Conservation (phyloP, 371 early-diverging fungal genomes). For the Syncephalastrum racemosum region DNA sequence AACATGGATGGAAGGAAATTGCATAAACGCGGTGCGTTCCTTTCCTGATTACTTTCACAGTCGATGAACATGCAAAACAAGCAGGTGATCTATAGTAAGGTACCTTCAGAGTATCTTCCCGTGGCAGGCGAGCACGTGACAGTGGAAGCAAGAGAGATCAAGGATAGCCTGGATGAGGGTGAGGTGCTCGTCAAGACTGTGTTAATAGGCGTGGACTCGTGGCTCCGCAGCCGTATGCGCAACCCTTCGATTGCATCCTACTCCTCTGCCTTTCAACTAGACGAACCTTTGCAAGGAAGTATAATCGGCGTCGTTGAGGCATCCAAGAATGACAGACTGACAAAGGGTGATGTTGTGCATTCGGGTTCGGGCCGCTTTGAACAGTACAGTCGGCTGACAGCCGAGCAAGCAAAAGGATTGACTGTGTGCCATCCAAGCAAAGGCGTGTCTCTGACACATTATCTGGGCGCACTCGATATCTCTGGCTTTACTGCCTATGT, state of each 20-base stretch:
- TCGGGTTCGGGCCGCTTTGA: slow-evolving; percentile 44
- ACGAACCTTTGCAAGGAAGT: slow-evolving; percentile 54
- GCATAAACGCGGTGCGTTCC: no score
- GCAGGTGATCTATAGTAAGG: slow-evolving; percentile 39
- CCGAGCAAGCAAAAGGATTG: slow-evolving; percentile 22
- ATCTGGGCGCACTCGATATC: slow-evolving; percentile 55
- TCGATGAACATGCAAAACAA: slow-evolving; percentile 13
- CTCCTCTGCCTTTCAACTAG: slow-evolving; percentile 50
- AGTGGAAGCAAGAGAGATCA: slow-evolving; percentile 40
- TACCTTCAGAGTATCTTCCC: slow-evolving; percentile 21
- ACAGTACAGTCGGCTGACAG: slow-evolving; percentile 36
- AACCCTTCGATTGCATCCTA: slow-evolving; percentile 41
- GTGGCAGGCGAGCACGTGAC: slow-evolving; percentile 50
- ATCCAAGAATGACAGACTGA: slow-evolving; percentile 49
- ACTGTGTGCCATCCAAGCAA: slow-evolving; percentile 28
- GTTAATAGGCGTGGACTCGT: slow-evolving; percentile 38
- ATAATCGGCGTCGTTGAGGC: slow-evolving; percentile 59
- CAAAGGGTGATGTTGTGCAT: slow-evolving; percentile 57
- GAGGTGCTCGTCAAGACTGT: slow-evolving; percentile 52
- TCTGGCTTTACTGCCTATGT: slow-evolving; percentile 48
- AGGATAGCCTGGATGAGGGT: slow-evolving; percentile 46
- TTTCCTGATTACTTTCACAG: no score
- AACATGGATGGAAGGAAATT: no score
- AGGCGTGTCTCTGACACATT: slow-evolving; percentile 42
- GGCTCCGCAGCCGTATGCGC: slow-evolving; percentile 69